Evolutionary conservation across 1,284 basidiomycete species (phyloP).

Genomic region (Ustilago vetiveriae): DNA sequence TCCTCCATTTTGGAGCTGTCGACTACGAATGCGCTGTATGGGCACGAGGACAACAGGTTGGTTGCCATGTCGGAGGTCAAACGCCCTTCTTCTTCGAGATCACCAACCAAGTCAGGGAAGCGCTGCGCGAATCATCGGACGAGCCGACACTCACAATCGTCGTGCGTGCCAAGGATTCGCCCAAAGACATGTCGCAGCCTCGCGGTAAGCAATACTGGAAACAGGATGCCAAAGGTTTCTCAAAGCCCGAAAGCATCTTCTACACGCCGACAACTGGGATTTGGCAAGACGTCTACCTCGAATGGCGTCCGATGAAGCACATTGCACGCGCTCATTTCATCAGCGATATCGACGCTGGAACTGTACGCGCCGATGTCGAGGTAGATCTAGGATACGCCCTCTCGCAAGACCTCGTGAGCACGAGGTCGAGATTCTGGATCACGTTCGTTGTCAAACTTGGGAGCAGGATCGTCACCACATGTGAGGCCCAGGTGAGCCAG

Average conservation of each 20-base stretch:
- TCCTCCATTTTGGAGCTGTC: slow-evolving; percentile 50
- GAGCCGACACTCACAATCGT: slow-evolving; percentile 11
- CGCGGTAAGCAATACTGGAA: slow-evolving; percentile 56
- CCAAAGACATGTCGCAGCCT: slow-evolving; percentile 42
- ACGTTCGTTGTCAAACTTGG: slow-evolving; percentile 11
- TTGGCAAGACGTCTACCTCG: slow-evolving; percentile 48
- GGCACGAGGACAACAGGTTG: slow-evolving; percentile 30
- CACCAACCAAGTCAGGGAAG: slow-evolving; percentile 8
- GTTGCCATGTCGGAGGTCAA: slow-evolving; percentile 23
- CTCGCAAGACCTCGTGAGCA: background rate
- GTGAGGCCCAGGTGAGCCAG: slow-evolving; percentile 6
- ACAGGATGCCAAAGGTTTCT: slow-evolving; percentile 7
- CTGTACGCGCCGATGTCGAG: slow-evolving; percentile 32
- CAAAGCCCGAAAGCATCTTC: slow-evolving; percentile 45
- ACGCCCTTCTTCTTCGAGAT: slow-evolving; percentile 43
- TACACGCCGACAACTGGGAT: slow-evolving; percentile 52
- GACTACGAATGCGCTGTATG: slow-evolving; percentile 49
- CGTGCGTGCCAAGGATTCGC: slow-evolving; percentile 30
- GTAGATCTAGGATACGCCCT: slow-evolving; percentile 4
- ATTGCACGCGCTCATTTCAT: slow-evolving; percentile 19
- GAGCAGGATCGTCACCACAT: background rate
- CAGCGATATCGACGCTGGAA: slow-evolving; percentile 45
- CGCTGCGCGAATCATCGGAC: background rate
- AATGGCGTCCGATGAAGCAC: slow-evolving; percentile 21
- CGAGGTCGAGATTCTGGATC: slow-evolving; percentile 1